Base-by-base conservation (phyloP, 495 filamentous ascomycete species). In the Neurospora terricola region DNA sequence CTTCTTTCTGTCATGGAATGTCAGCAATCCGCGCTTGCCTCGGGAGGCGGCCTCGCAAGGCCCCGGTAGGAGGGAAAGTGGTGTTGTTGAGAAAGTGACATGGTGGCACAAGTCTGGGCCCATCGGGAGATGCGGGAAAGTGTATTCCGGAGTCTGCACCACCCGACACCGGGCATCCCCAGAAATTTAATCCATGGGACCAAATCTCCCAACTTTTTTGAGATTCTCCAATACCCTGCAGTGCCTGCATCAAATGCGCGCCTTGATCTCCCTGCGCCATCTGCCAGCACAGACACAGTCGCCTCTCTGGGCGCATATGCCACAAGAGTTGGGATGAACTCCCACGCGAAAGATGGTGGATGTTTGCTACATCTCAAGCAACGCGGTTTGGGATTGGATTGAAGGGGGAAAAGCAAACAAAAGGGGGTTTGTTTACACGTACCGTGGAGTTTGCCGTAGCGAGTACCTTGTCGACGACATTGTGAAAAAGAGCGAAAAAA, bases 391-490 rank as follows among this genome's bases (percentile, higher is more conserved):
- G 14, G 54, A 66, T 66, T 62, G 12, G 54, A 27, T 30, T 30
- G 27, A 18, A 62, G 14, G 48, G 23, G 11, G 45, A 2, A 23
- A 59, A 59, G 48, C 48, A 59, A 27, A 62, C 48, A 30, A 62
- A 45, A 16, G 54, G 27, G 48, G 54, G 23, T 34, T 30, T 66
- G 54, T 59, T 59, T 59, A 66, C 27, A 66, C 54, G 14, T 80
- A 87, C 86, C 80, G 86, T 38, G 86, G 86, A 70, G 86, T 88
- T 79, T 85, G 83, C 48, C 86, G 76, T 42, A 86, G 75, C 11
- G 84, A 86, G 68, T 86, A 86, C 73, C 82, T 73, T 16, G 74
- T 71, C 72, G 74, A 66, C 72, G 54, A 66, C 54, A 66, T 66
- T 66, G 14, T 66, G 54, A 34, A 18, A 62, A 59, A 62, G 54